phyloP scores from a whole-genome alignment of 2,329 filamentous ascomycete genomes.

The Diplodia seriata region DNA sequence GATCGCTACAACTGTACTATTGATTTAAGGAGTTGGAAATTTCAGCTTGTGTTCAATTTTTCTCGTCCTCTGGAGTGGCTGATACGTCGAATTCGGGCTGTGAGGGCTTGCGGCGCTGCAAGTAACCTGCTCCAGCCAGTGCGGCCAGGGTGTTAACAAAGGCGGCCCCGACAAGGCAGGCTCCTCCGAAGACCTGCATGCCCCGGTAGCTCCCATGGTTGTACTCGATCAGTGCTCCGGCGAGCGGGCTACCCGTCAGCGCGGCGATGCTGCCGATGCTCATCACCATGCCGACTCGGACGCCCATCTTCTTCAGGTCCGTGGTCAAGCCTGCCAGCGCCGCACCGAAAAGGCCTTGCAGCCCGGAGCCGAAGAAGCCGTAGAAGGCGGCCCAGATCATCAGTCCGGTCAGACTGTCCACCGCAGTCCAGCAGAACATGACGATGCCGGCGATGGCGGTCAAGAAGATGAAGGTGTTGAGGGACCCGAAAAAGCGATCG shows the following conservation, averaged over 20 bases:
- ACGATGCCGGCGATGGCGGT: conserved; percentile 51
- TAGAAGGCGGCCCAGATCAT: conserved; percentile 48
- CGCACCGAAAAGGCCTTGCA: conserved; percentile 56
- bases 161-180: conserved; percentile 24
- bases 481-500: conserved; percentile 49
- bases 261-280: conserved; percentile 54
- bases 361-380: conserved; percentile 53
- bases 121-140: background rate
- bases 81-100: background rate
- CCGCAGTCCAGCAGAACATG: conserved; percentile 55
- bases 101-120: background rate
- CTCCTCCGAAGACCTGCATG: conserved; percentile 44
- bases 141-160: conserved; percentile 6
- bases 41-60: background rate
- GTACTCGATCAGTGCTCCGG: conserved; percentile 54
- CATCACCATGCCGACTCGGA: conserved; percentile 58
- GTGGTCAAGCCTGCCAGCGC: conserved; percentile 53
- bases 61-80: too few relatives aligned
- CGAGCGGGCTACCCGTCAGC: conserved; percentile 56
- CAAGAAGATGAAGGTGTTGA: conserved; percentile 52
- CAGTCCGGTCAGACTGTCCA: conserved; percentile 45
- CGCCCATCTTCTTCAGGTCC: conserved; percentile 56
- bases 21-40: background rate
- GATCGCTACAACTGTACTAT: background rate
- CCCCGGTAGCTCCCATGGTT: conserved; percentile 51